Evolutionary conservation across 1,284 basidiomycete species (phyloP), one percentile per base, ranked within the genome.

Genomic region (Stereum hirsutum): DNA sequence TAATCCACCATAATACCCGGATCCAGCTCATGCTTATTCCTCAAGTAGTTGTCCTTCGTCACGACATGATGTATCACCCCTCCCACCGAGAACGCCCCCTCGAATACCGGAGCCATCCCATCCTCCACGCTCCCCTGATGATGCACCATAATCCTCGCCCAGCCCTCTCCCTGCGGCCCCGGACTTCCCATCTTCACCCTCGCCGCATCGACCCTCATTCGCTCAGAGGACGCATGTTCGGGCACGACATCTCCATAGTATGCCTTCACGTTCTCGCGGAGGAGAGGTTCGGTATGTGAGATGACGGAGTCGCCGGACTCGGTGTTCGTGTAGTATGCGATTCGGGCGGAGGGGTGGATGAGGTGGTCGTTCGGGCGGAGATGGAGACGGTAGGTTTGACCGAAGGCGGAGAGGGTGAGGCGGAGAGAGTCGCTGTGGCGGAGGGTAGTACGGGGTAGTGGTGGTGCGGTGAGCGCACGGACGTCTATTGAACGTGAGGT

Each of bases 41-140:
- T 72, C 30, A 80, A 53, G 61, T 90, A 92, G 53, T 81, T 81
- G 21, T 81, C 78, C 51, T 70, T 74, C 11, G 82, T 84, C 60
- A 82, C 69, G 49, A 92, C 68, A 56, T 89, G 83, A 61, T 88
- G 79, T n/a, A 74, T 66, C 45, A 78, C 66, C 15, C 87, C 87
- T 37, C 75, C 61, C 14, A 75, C 70, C 7, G 74, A 72, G 63
- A 91, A 91, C 6, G 81, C 77, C 43, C 89, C 89, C 56, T 91
- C 86, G 56, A 81, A 89, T 2, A 74, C 58, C 2, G 82, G 81
- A 4, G 74, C 54, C 24, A 68, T 49, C 45, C 69, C 69, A 41
- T 52, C 54, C 11, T 58, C 59, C 23, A 64, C 58, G 52, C 80
- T 72, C 26, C 81, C 83, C 51, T 80, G 73, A 52, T 79, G 60